phyloP scores from a whole-genome alignment of 768 basidiomycete genomes.

The Lyophyllum shimeji region DNA sequence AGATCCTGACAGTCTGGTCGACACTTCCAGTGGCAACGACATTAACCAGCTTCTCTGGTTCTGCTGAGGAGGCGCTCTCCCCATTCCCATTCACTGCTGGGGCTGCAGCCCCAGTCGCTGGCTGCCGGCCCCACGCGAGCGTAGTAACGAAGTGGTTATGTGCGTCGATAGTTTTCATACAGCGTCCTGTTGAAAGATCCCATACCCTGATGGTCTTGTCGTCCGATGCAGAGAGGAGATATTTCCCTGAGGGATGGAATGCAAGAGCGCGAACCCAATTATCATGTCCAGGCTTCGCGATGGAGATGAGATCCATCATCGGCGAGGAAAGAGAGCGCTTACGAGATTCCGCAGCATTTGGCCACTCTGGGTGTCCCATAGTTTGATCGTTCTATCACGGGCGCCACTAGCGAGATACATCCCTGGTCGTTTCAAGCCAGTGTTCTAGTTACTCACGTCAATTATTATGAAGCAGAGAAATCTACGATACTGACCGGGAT shows the following conservation, averaged over 20 bases:
- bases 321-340: slow-evolving; percentile 22
- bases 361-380: slow-evolving; percentile 87
- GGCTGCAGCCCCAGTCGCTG: slow-evolving; percentile 37
- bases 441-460: slow-evolving; percentile 36
- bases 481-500: slow-evolving; percentile 49
- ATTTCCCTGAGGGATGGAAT: slow-evolving; percentile 90
- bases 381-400: slow-evolving; percentile 87
- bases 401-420: slow-evolving; percentile 78
- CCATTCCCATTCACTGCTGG: slow-evolving; percentile 30
- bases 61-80: slow-evolving; percentile 27
- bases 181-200: slow-evolving; percentile 85
- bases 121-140: slow-evolving; percentile 75
- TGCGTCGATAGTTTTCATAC: slow-evolving; percentile 84
- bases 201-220: slow-evolving; percentile 91
- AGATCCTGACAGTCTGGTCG: slow-evolving; percentile 66
- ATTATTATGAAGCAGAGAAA: slow-evolving; percentile 5
- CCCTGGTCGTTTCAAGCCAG: slow-evolving; percentile 52
- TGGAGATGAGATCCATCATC: slow-evolving; percentile 7
- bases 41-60: slow-evolving; percentile 61
- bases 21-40: slow-evolving; percentile 70
- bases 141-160: slow-evolving; percentile 83
- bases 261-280: slow-evolving; percentile 89
- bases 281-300: slow-evolving; percentile 68
- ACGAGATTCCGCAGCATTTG: slow-evolving; percentile 80
- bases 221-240: slow-evolving; percentile 87